A percentile compares a stretch with the other conserved stretches of the same genome.
Evolutionary conservation across 2,329 filamentous ascomycete species (phyloP).

Genomic region (Verticillium alfalfae): DNA sequence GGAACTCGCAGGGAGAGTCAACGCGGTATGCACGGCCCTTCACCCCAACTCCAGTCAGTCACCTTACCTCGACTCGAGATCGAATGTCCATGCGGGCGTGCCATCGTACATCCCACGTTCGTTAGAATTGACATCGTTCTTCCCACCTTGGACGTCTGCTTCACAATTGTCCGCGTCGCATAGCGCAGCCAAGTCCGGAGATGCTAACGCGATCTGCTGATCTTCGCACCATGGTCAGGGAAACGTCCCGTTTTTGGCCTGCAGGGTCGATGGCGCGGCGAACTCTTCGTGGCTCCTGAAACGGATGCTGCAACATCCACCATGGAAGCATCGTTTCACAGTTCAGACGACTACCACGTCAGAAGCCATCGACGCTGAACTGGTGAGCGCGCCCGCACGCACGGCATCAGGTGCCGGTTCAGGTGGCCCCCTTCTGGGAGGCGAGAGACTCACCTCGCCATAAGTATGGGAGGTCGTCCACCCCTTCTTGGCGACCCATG

Average conservation of each 20-base stretch:
- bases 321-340: not conserved
- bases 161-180: not conserved
- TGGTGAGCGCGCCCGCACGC: not conserved
- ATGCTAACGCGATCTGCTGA: not conserved
- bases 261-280: not conserved
- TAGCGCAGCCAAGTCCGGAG: not conserved
- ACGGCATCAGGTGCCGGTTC: not conserved
- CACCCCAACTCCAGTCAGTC: not conserved
- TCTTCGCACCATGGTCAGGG: not conserved
- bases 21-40: not conserved
- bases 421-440: not conserved
- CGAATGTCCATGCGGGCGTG: not conserved
- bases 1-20: not conserved
- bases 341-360: not conserved
- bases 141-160: not conserved
- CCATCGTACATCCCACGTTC: not conserved
- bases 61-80: not conserved
- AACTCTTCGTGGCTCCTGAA: not conserved
- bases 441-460: not conserved
- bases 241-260: not conserved
- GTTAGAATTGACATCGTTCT: not conserved
- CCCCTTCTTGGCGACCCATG: not conserved
- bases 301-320: not conserved
- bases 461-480: not conserved
- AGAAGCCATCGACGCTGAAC: not conserved